Conservation (phyloP, 306 rosid genomes). For the Castanea mollissima region DNA sequence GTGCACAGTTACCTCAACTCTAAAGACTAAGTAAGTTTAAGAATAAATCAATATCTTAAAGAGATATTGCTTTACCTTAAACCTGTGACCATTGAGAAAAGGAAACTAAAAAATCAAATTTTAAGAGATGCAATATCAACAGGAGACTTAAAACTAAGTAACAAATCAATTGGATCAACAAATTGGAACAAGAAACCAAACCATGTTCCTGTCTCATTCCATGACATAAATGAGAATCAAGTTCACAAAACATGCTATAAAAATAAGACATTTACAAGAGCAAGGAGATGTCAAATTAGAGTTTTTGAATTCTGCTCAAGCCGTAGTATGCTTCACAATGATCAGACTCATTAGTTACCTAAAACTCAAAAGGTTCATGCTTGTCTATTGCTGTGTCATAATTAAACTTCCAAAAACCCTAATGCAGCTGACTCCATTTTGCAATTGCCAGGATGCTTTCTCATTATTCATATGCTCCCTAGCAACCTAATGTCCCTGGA, state of each 20-base stretch:
- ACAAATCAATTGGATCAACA: conserved; percentile 55
- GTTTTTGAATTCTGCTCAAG: conserved; percentile 73
- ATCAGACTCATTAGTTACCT: conserved; percentile 52
- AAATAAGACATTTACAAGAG: not conserved
- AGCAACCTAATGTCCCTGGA: no score
- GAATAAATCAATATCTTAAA: not conserved
- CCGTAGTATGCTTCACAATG: conserved; percentile 61
- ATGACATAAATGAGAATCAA: conserved; percentile 19
- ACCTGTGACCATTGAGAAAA: conserved; percentile 51
- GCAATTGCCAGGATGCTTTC: no score
- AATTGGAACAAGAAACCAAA: conserved; percentile 51
- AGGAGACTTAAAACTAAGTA: conserved; percentile 58
- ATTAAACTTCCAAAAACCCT: not conserved
- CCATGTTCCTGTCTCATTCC: conserved; percentile 67
- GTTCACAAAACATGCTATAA: not conserved
- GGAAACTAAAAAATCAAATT: conserved; percentile 67
- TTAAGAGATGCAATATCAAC: conserved; percentile 47
- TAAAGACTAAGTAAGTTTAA: not conserved
- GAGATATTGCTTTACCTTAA: conserved; percentile 11
- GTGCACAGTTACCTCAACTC: no score
- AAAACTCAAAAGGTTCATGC: conserved; percentile 14
- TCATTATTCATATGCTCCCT: no score
- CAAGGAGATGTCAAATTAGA: conserved; percentile 19
- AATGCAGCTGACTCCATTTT: no score
- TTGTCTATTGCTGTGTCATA: no score